Evolutionary conservation across 192 early-diverging fungal species (phyloP), one percentile per base, ranked within the genome.

Genomic region (Coemansia sp.): DNA sequence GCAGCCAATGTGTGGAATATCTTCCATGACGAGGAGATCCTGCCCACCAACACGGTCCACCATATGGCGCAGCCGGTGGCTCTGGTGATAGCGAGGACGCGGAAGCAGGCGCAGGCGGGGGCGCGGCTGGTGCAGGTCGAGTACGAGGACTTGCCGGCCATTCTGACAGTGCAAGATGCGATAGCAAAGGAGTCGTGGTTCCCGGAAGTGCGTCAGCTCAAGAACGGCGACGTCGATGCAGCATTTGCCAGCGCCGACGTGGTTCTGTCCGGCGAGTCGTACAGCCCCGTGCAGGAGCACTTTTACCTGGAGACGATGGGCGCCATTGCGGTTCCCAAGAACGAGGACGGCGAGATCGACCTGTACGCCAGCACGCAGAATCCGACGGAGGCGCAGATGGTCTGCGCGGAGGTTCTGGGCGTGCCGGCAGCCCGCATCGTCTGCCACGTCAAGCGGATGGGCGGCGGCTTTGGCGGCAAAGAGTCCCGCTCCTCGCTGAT

Each of bases 381-480:
- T 58, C 88, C 87, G 6, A 86, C 85, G 12, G 88, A 87, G 60
- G 79, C 83, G 5, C 90, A 92, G 63, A 71, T 83, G 50, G 76
- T 79, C 3, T 81, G 87, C 14, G 85, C 92, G 5, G 82, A 83
- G 36, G 78, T 80, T 21, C 83, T 93, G n/a, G 91, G 89, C 9
- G 74, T 91, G 54, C 77, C 83, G 0, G 72, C 82, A 9, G 87
- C 86, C 66, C 85, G 84, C 55, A 56, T 94, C 45, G 77, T 84
- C 39, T 84, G 83, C 63, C 84, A 84, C 33, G 88, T 91, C 44
- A 92, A 91, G 79, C 85, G 92, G 42, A 57, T 94, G 41, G 92
- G 92, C 50, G 92, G 92, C 40, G 92, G 90, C 12, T 94, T 94
- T 64, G 92, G 92, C 49, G 92, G 88, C 48, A 88, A 88, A 50